Evolutionary conservation across 345 rosid genomes (phyloP).

Genomic region (Brassica cretica): DNA sequence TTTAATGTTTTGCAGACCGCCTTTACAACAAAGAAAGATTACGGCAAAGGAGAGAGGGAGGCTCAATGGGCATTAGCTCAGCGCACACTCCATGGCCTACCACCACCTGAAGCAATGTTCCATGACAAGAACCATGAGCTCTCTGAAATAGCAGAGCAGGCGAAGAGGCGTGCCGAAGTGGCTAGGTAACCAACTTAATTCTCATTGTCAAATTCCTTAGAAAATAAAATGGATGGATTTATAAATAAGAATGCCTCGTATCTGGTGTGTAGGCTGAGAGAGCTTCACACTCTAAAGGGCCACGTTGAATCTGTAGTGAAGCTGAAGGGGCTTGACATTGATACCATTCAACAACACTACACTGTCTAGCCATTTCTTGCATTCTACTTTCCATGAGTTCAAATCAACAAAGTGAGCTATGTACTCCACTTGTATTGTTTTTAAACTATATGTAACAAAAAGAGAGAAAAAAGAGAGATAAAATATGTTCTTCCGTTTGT

Average conservation of each 20-base stretch:
- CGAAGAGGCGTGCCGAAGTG: conserved; percentile 41
- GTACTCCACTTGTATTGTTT: conserved; percentile 10
- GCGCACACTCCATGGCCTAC: conserved; percentile 3
- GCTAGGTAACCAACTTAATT: conserved; percentile 52
- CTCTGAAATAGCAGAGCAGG: conserved; percentile 2
- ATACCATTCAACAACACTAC: conserved; percentile 68
- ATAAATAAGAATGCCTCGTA: neutral
- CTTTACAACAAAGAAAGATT: neutral
- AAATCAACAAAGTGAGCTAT: conserved; percentile 3
- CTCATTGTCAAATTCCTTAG: neutral
- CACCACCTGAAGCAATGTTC: conserved; percentile 1
- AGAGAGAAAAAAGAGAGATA: conserved; percentile 16
- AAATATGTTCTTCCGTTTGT: conserved; percentile 24
- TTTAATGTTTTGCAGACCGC: neutral
- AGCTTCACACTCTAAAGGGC: neutral
- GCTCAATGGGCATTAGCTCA: conserved; percentile 1
- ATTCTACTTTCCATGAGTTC: neutral
- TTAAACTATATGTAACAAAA: conserved; percentile 7
- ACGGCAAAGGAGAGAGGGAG: neutral
- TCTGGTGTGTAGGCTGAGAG: neutral
- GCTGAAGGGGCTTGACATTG: neutral
- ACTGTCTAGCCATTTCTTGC: conserved; percentile 51
- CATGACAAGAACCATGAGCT: neutral
- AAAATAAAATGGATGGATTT: neutral
- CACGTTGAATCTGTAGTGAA: neutral